A percentile compares a stretch with the other conserved stretches of the same genome.
Evolutionary conservation across 306 rosid species (phyloP).

Genomic region (Acacia melanoxylon): DNA sequence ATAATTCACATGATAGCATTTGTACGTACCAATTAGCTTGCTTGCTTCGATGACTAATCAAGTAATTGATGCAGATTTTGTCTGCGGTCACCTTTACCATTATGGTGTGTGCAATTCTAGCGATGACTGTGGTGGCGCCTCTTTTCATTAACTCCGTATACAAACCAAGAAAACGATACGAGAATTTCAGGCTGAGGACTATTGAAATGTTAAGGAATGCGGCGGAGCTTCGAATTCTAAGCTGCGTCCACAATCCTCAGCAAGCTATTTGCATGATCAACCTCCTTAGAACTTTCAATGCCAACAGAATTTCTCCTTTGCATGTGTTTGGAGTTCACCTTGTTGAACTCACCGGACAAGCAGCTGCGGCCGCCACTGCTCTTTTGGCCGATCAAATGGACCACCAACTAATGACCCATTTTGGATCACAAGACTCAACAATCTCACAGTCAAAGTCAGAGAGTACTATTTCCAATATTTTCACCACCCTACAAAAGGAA

Average conservation of each 20-base stretch:
- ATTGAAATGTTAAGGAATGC: constrained; percentile 25
- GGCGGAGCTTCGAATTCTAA: constrained; percentile 33
- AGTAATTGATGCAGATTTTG: constrained; percentile 23
- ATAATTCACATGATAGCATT: too few species aligned
- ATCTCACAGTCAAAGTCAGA: constrained; percentile 20
- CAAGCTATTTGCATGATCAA: constrained; percentile 20
- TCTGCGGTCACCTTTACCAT: background rate
- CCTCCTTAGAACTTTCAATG: constrained; percentile 27
- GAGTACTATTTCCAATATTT: constrained; percentile 4
- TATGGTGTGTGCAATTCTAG: background rate
- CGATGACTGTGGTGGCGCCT: constrained; percentile 33
- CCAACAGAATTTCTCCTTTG: constrained; percentile 32
- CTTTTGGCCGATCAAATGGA: constrained; percentile 28
- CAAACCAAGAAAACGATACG: constrained; percentile 26
- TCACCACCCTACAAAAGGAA: background rate
- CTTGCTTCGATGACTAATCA: background rate
- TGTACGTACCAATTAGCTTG: background rate
- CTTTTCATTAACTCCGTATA: constrained; percentile 30
- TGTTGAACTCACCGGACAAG: constrained; percentile 36
- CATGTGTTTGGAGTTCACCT: constrained; percentile 25
- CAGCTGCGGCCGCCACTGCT: constrained; percentile 26
- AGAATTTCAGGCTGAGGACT: constrained; percentile 14
- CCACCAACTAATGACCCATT: background rate
- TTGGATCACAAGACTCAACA: background rate
- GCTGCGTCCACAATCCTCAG: constrained; percentile 26